Evolutionary conservation across 805 yeast genomes (phyloP), one percentile per base, ranked within the genome.

Genomic region (Kluyveromyces aestuarii): DNA sequence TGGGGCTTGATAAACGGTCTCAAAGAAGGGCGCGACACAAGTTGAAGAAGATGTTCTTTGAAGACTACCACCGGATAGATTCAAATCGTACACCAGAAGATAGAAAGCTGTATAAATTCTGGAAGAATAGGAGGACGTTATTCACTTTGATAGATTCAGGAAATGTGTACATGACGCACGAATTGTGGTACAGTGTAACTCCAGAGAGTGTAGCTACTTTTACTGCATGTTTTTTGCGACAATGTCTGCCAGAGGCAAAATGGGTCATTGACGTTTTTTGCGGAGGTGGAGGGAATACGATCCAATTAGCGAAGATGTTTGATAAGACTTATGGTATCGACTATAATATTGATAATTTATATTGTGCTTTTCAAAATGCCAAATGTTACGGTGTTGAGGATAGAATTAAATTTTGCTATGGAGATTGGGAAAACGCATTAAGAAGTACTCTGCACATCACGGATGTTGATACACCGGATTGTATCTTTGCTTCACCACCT

Each of bases 271-370:
- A 88, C 58, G 73, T 85, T 2, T 86, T 87, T 56, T 81, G 91
- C 54, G 96, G 96, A 0, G 96, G 89, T 1, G 96, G 95, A 1
- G 96, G 96, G 0, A 87, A 87, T 59, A 69, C 85, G 1, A 83
- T 87, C 19, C 95, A 87, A 55, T 77, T 89, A 62, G 86, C 90
- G 44, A 58, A 70, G 48, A 53, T 60, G 35, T 84, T 86, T 63
- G 73, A 75, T 1, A 55, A 59, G 25, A 83, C 80, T 1, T 75
- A 79, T 36, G 88, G 84, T 2, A 64, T 86, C 1, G 96, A 87
- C 57, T 69, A 69, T 38, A 80, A 80, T 47, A 67, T 72, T 35
- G 74, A 73, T 25, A 84, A 85, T 59, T 62, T 84, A n/a, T 69
- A 73, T 48, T 85, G 95, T 60, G 77, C 90, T 0, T 65, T 67